Evolutionary conservation across 139 green algal species (phyloP).

Genomic region (Chlorella sorokiniana): DNA sequence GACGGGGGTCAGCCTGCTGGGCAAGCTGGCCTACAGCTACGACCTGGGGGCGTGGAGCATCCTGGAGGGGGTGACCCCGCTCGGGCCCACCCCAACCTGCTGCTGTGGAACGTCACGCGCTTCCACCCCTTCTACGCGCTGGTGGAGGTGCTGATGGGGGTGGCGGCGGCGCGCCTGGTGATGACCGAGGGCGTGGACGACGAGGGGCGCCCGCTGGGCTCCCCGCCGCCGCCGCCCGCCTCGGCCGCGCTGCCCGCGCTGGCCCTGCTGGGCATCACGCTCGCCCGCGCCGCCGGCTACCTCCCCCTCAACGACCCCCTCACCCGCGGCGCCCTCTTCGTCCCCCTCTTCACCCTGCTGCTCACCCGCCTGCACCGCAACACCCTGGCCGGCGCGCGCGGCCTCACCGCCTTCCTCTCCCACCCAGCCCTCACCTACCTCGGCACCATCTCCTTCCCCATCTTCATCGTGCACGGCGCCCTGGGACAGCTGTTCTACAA

Average conservation of each 20-base stretch:
- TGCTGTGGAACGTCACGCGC: slow-evolving; percentile 36
- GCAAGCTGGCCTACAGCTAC: slow-evolving; percentile 39
- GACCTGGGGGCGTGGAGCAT: slow-evolving; percentile 26
- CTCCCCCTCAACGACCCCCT: slow-evolving; percentile 34
- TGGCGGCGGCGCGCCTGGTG: slow-evolving; percentile 30
- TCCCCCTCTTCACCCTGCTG: slow-evolving; percentile 29
- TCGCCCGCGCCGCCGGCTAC: slow-evolving; percentile 28
- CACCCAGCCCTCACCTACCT: slow-evolving; percentile 33
- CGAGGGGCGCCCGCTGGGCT: slow-evolving; percentile 18
- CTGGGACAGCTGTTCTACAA: slow-evolving; percentile 44
- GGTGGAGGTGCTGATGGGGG: slow-evolving; percentile 37
- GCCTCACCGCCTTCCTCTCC: slow-evolving; percentile 7
- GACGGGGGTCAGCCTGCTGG: slow-evolving; percentile 24
- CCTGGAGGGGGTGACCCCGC: slow-evolving; percentile 26
- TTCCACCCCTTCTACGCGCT: slow-evolving; percentile 43
- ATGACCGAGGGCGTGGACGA: slow-evolving; percentile 37
- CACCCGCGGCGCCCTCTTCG: slow-evolving; percentile 25
- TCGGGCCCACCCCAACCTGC: slow-evolving; percentile 24
- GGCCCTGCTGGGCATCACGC: slow-evolving; percentile 26
- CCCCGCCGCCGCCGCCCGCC: slow-evolving; percentile 4
- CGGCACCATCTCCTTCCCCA: slow-evolving; percentile 40
- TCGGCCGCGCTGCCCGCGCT: slow-evolving; percentile 17
- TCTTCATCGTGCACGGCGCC: slow-evolving; percentile 39
- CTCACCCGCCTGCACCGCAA: slow-evolving; percentile 39
- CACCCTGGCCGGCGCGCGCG: slow-evolving; percentile 11